Percentiles rank a stretch among this genome's conserved stretches.
phyloP scores from a whole-genome alignment of 2,329 filamentous ascomycete species.

The Phaeosphaeriaceae sp. region DNA sequence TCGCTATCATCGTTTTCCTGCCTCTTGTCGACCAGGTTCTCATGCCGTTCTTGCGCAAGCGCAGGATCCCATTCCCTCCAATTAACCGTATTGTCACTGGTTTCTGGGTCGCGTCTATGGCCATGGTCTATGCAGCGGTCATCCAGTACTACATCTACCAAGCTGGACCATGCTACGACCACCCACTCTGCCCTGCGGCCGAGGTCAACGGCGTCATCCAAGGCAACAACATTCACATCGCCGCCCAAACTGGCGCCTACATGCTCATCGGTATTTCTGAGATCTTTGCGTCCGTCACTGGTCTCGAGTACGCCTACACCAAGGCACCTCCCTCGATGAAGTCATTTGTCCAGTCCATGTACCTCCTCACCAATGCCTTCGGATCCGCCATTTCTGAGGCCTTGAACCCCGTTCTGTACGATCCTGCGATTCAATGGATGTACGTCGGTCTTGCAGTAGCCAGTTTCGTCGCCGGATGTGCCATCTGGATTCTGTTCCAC shows the following conservation, averaged over 20 bases:
- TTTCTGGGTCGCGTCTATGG: conserved; percentile 59
- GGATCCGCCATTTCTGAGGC: conserved; percentile 69
- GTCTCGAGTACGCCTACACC: conserved; percentile 58
- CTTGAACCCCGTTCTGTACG: conserved; percentile 65
- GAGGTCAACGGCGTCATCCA: conserved; percentile 35
- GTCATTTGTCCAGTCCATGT: conserved; percentile 60
- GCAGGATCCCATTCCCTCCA: conserved; percentile 54
- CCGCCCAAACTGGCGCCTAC: conserved; percentile 55
- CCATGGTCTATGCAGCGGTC: conserved; percentile 63
- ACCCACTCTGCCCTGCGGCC: conserved; percentile 45
- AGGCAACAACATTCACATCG: conserved; percentile 54
- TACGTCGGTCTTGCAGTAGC: conserved; percentile 43
- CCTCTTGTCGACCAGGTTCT: conserved; percentile 53
- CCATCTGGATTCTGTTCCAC: conserved; percentile 49
- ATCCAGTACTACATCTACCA: conserved; percentile 66
- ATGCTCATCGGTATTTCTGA: conserved; percentile 57
- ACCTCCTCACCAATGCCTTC: conserved; percentile 67
- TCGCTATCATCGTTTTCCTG: conserved; percentile 56
- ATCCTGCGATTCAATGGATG: conserved; percentile 74
- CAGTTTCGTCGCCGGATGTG: conserved; percentile 38
- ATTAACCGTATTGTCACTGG: conserved; percentile 63
- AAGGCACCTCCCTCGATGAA: conserved; percentile 57
- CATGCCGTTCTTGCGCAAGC: conserved; percentile 52
- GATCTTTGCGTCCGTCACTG: conserved; percentile 57
- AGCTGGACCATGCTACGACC: conserved; percentile 60